phyloP scores from a whole-genome alignment of 441 rosid genomes.

The Croton setiger region DNA sequence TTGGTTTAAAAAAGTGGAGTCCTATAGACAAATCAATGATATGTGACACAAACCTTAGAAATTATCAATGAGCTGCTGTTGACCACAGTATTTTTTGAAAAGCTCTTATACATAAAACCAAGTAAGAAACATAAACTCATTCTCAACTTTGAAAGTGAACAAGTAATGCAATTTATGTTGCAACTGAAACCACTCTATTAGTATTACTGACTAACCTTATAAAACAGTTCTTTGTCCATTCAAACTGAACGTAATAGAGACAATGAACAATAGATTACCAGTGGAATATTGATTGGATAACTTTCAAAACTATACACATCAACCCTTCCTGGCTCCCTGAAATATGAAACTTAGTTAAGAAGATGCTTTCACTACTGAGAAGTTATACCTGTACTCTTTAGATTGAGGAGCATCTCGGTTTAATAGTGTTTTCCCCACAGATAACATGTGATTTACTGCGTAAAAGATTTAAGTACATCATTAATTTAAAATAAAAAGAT shows the following conservation, averaged over 20 bases:
- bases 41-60: neutral
- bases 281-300: neutral
- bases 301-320: too few species aligned
- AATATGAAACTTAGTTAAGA: neutral
- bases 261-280: neutral
- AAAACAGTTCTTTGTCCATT: too few species aligned
- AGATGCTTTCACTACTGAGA: slow-evolving; percentile 2
- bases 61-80: neutral
- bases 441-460: slow-evolving; percentile 72
- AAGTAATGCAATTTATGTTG: neutral
- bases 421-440: slow-evolving; percentile 65
- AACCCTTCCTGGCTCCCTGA: too few species aligned
- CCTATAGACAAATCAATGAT: neutral
- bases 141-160: neutral
- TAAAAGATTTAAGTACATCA: slow-evolving; percentile 12
- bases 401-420: slow-evolving; percentile 61
- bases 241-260: neutral
- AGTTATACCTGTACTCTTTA: slow-evolving; percentile 43
- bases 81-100: neutral
- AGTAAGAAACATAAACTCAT: neutral
- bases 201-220: neutral
- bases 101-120: neutral
- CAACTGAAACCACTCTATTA: neutral
- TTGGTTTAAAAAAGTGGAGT: neutral
- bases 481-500: neutral